Conservation (phyloP, 148 eudicot species). For the Chenopodium quinoa region DNA sequence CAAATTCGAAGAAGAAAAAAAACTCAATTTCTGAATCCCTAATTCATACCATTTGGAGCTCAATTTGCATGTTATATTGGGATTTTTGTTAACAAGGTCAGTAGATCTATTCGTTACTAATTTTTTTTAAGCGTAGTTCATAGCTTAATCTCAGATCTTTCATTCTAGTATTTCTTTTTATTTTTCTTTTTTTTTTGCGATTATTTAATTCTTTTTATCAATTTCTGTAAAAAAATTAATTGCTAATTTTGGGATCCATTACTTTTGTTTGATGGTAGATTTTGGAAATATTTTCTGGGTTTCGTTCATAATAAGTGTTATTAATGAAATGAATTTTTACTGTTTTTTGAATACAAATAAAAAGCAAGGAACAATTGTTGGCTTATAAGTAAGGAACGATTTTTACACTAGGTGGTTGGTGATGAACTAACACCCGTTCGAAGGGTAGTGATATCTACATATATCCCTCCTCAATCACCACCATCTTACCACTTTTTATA, state of each 20-base stretch:
- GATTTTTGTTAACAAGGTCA: neutral
- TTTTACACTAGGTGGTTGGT: no score
- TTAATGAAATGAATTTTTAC: no score
- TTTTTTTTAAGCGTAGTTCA: neutral
- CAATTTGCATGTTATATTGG: constrained; percentile 7
- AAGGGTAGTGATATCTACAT: no score
- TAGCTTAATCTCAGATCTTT: constrained; percentile 11
- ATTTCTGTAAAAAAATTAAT: neutral
- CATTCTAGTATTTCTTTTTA: no score
- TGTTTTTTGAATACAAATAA: no score
- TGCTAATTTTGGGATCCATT: neutral
- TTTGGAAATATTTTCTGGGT: neutral
- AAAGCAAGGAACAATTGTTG: no score
- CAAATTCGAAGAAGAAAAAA: no score
- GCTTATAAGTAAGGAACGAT: no score
- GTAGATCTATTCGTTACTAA: neutral
- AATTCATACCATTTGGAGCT: neutral
- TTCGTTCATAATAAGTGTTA: neutral
- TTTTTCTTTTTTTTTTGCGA: no score
- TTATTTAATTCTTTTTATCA: neutral
- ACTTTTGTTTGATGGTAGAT: neutral
- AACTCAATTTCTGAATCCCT: neutral
- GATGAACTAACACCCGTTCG: no score
- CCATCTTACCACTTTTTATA: no score
- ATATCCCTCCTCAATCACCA: no score